Base-by-base conservation (phyloP, 805 yeast species). In the Metschnikowia kofuensis region DNA sequence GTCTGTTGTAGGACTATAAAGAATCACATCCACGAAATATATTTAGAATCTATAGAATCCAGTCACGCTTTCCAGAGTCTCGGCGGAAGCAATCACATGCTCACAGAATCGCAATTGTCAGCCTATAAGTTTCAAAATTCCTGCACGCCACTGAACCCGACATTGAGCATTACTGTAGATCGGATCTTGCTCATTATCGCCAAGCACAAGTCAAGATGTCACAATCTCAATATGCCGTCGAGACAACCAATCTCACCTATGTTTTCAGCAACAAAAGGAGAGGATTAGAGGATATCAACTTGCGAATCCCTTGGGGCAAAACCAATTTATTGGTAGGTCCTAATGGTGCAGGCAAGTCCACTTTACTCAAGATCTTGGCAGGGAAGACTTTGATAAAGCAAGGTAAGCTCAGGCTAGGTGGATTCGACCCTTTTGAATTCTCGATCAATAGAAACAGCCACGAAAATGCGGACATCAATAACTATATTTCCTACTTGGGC, bases 271-370 rank as follows among this genome's bases (percentile, higher is more conserved):
- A 77, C 4, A 76, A 77, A 44, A 78, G 87, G 2, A 45, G 56
- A 15, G 96, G 96, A 0, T 72, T 94, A 13, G 77, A 78, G 30
- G 75, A 87, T 41, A 77, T 92, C 52, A 72, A 75, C 35, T 60
- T 94, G 37, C 56, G 70, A 11, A 75, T 94, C 16, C 82, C 84
- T 0, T 80, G 86, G 77, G 83, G 86, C 7, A 79, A 92, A 1
- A 77, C 96, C 51, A 82, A 91, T 10, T 71, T 94, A 34, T 66
- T 94, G 7, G 77, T 94, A 26, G 99, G 99, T 0, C 96, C 98
- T 11, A 91, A 91, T 59, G 99, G 99, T 15, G 98, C 99, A 0
- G 98, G 99, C 5, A 94, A 94, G 65, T 88, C 97, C 1, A 94
- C 99, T 0, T 65, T 94, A 38, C 74, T 94, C 54, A 82, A 83